Conservation (phyloP, 1,284 basidiomycete genomes). For the Malassezia globosa region DNA sequence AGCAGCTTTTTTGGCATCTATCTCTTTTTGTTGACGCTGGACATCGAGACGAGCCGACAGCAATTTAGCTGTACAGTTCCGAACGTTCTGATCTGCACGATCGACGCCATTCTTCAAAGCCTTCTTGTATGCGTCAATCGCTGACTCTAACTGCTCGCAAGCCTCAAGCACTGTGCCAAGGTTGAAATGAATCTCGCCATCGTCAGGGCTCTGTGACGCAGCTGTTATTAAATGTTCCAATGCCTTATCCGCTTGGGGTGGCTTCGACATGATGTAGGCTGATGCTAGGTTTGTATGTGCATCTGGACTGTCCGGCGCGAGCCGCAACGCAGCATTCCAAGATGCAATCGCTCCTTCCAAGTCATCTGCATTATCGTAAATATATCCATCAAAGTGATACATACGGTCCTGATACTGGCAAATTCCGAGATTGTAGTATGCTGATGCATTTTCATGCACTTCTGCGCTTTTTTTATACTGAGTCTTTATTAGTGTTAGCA, state of each 20-base stretch:
- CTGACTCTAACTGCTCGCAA: slow-evolving; percentile 67
- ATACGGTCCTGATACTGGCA: slow-evolving; percentile 75
- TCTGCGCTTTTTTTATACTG: slow-evolving; percentile 69
- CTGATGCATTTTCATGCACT: slow-evolving; percentile 68
- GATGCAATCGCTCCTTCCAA: slow-evolving; percentile 29
- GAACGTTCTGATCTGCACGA: slow-evolving; percentile 67
- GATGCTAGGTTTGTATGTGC: slow-evolving; percentile 88
- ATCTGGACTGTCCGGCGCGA: slow-evolving; percentile 75
- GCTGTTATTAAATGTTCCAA: slow-evolving; percentile 79
- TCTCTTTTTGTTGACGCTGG: slow-evolving; percentile 11
- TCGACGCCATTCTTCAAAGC: slow-evolving; percentile 70
- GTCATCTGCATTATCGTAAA: slow-evolving; percentile 8
- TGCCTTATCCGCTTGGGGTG: slow-evolving; percentile 75
- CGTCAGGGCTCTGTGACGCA: slow-evolving; percentile 71
- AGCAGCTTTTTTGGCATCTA: neutral
- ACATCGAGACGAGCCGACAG: slow-evolving; percentile 16
- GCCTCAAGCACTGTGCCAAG: slow-evolving; percentile 81
- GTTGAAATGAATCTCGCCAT: slow-evolving; percentile 89
- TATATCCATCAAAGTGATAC: slow-evolving; percentile 30
- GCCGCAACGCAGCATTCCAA: slow-evolving; percentile 45
- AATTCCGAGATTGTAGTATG: slow-evolving; percentile 76
- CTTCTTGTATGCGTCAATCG: slow-evolving; percentile 66
- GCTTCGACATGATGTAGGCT: slow-evolving; percentile 78
- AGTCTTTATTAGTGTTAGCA: too few relatives aligned
- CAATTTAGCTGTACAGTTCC: slow-evolving; percentile 61